Evolutionary conservation across 78 protist species (phyloP).

Genomic region (Blattamonas nauphoetae): DNA sequence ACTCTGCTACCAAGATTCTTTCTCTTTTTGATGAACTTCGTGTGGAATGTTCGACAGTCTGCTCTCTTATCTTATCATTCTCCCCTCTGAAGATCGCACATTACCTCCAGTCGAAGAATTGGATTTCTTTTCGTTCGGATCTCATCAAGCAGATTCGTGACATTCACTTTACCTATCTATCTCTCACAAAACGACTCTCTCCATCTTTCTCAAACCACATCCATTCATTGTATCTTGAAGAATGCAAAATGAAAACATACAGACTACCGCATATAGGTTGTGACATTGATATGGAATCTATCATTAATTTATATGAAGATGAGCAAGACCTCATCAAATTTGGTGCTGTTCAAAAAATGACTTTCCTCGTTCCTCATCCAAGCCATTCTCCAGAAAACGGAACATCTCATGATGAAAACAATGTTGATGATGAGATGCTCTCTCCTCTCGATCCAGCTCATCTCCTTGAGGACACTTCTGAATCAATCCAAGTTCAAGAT

Average conservation of each 20-base stretch:
- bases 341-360: too few species aligned
- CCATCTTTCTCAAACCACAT: not conserved
- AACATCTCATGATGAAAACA: too few species aligned
- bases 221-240: not conserved
- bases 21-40: not conserved
- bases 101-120: not conserved
- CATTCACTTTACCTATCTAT: not conserved
- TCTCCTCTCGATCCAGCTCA: not conserved
- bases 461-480: not conserved
- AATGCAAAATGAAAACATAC: not conserved
- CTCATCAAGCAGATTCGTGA: not conserved
- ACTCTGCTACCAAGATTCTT: not conserved
- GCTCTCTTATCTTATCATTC: too few species aligned
- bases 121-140: not conserved
- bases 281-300: not conserved
- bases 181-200: not conserved
- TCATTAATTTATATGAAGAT: not conserved
- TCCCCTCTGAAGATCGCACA: not conserved
- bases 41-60: too few species aligned
- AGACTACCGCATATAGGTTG: not conserved
- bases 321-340: too few species aligned
- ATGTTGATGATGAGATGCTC: not conserved
- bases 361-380: too few species aligned
- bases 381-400: too few species aligned
- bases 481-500: not conserved